These are phyloP conservation scores for Trichoderma afroharzianum DNA, from an alignment of 2,329 filamentous ascomycete species.

Conservation along the genomic window DNA sequence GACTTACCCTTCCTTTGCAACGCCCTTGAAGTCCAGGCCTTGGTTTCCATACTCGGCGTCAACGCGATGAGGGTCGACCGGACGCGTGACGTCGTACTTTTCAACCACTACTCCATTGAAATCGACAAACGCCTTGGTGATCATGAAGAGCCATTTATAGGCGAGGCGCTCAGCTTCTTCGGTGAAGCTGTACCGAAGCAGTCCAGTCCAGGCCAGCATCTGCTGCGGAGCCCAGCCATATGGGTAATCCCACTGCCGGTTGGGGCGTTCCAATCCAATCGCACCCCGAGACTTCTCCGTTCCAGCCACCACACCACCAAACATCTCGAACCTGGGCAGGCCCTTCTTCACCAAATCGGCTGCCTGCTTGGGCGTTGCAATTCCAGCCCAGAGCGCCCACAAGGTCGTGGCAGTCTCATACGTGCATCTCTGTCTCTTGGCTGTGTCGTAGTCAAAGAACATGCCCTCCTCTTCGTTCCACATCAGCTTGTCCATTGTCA, in stretches of 20 bases:
- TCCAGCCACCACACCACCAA: constrained; percentile 83
- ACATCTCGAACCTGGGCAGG: constrained; percentile 81
- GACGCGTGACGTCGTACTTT: constrained; percentile 94
- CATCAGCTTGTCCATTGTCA: constrained; percentile 84
- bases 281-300: constrained; percentile 83
- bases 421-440: constrained; percentile 70
- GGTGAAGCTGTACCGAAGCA: constrained; percentile 86
- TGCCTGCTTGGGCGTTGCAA: constrained; percentile 83
- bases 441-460: constrained; percentile 97
- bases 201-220: constrained; percentile 93
- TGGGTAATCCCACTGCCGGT: constrained; percentile 97
- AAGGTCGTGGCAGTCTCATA: constrained; percentile 94
- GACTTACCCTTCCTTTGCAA: constrained; percentile 90
- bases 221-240: constrained; percentile 99
- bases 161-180: constrained; percentile 85
- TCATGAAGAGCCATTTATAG: constrained; percentile 98
- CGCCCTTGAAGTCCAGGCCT: constrained; percentile 89
- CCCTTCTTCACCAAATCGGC: constrained; percentile 74
- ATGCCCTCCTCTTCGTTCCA: constrained; percentile 92
- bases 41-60: constrained; percentile 98
- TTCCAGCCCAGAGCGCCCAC: constrained; percentile 95
- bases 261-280: constrained; percentile 77
- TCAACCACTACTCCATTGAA: constrained; percentile 98
- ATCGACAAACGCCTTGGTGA: constrained; percentile 96
- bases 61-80: constrained; percentile 86